A percentile compares a stretch with the other conserved stretches of the same genome.
Conservation (phyloP, 352 stramenopile genomes). For the Globisporangium polare region DNA sequence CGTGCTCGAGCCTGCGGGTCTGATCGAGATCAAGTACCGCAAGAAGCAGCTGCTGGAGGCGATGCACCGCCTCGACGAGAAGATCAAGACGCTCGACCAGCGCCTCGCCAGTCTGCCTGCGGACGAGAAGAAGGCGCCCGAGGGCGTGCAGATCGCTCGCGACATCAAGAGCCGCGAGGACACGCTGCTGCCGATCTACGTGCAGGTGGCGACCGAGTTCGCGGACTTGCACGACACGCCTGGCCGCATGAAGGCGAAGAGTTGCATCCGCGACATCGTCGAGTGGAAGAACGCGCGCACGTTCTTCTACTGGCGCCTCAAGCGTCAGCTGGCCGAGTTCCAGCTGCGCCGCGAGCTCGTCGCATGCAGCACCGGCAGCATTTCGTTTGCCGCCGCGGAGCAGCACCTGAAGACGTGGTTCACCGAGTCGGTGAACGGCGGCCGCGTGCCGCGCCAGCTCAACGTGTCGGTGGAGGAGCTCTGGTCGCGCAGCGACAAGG, state of each 20-base stretch:
- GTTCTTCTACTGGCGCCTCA: conserved; percentile 99
- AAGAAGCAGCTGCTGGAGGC: conserved; percentile 96
- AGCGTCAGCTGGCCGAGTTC: conserved; percentile 97
- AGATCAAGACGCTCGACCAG: conserved; percentile 84
- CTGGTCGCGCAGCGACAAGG: conserved; percentile 68
- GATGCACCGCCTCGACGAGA: conserved; percentile 96
- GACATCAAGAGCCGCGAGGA: conserved; percentile 94
- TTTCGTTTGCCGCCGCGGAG: conserved; percentile 53
- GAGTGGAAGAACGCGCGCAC: conserved; percentile 92
- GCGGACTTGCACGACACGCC: conserved; percentile 99
- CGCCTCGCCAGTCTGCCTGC: conserved; percentile 58
- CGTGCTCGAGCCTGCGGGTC: conserved; percentile 98
- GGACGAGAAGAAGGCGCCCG: conserved; percentile 36
- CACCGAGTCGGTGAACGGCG: conserved; percentile 73
- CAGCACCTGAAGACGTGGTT: conserved; percentile 78
- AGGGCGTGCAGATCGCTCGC: conserved; percentile 62
- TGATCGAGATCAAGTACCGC: conserved; percentile 99
- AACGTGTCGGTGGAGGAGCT: conserved; percentile 65
- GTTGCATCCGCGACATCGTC: conserved; percentile 96
- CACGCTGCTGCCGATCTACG: conserved; percentile 94
- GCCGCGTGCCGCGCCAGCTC: conserved; percentile 54
- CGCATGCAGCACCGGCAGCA: conserved; percentile 27
- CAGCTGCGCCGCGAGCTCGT: conserved; percentile 71
- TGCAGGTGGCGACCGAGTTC: conserved; percentile 99
- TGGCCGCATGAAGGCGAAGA: conserved; percentile 99